A percentile compares a stretch with the other conserved stretches of the same genome.
Evolutionary conservation across 257 asterid species (phyloP).

Genomic region (Dorcoceras hygrometricum): DNA sequence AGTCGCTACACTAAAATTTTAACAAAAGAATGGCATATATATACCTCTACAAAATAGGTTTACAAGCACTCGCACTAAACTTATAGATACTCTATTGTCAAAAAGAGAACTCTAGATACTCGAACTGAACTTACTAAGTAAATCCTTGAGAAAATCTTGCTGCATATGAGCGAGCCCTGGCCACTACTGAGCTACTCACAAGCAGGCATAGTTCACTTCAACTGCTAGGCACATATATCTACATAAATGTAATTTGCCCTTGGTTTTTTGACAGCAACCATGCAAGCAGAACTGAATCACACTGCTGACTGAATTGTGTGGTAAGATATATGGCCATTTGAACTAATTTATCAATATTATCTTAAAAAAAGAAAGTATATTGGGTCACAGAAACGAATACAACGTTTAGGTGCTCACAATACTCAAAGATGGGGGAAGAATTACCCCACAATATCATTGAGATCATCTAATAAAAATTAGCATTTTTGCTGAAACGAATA

Average conservation of each 20-base stretch:
- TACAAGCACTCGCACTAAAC: background rate
- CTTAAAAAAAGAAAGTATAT: background rate
- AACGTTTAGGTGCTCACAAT: conserved; percentile 14
- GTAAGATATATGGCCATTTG: background rate
- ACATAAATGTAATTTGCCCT: background rate
- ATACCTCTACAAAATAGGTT: background rate
- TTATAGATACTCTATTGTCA: no score
- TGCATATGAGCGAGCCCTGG: background rate
- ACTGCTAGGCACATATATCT: background rate
- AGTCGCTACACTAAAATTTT: no score
- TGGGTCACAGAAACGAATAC: background rate
- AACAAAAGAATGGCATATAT: background rate
- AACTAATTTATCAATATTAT: background rate
- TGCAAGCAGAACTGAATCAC: background rate
- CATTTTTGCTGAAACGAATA: conserved; percentile 30
- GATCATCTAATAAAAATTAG: conserved; percentile 31
- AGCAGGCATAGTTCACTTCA: no score
- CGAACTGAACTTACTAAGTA: no score
- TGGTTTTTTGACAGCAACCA: background rate
- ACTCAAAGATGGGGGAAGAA: conserved; percentile 25
- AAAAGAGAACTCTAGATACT: no score
- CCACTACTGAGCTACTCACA: background rate
- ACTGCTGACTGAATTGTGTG: background rate
- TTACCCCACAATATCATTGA: conserved; percentile 33
- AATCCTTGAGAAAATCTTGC: background rate